Evolutionary conservation across 306 rosid species (phyloP), one percentile per base, ranked within the genome.

Genomic region (Crotalaria pallida): DNA sequence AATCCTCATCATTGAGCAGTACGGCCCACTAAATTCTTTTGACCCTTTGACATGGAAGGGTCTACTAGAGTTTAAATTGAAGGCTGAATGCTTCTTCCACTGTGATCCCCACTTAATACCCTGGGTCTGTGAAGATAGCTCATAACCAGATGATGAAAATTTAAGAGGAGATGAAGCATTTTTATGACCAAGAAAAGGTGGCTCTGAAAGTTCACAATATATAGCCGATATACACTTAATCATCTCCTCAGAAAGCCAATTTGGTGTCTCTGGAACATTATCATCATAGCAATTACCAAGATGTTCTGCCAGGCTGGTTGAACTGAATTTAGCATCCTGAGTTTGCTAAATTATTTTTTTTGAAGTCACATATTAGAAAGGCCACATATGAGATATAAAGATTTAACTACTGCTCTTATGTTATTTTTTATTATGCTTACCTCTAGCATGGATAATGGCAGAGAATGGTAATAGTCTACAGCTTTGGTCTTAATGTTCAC

Each of bases 401-500:
- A 53, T 44, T 44, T 43, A 48, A 53, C 69, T 55, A 52, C 47
- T 74, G 6, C 33, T 58, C 34, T 70, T 49, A 4, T 19, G 41
- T 44, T 57, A 59, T 45, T 57, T 55, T 38, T 70, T 74, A 11
- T 15, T 45, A 16, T 48, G 67, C 62, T 79, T 81, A 88, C 98
- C 96, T 94, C 96, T 49, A 94, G 80, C 96, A 90, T 85, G 19
- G 84, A 84, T 86, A 94, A 85, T 59, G 98, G 98, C 49, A 94
- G 80, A 68, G 98, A 94, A 86, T 84, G 96, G 81, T 84, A 94
- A 3, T 77, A 75, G 49, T 90, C 96, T 33, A 67, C 77, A 59
- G 85, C 85, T 82, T 87, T 88, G 73, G 82, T 58, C 71, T 72
- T 71, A 26, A 70, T 75, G 73, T 81, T 77, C 43, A 40, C 77